Base-by-base conservation (phyloP, 345 rosid genomes). In the Hevea brasiliensis region DNA sequence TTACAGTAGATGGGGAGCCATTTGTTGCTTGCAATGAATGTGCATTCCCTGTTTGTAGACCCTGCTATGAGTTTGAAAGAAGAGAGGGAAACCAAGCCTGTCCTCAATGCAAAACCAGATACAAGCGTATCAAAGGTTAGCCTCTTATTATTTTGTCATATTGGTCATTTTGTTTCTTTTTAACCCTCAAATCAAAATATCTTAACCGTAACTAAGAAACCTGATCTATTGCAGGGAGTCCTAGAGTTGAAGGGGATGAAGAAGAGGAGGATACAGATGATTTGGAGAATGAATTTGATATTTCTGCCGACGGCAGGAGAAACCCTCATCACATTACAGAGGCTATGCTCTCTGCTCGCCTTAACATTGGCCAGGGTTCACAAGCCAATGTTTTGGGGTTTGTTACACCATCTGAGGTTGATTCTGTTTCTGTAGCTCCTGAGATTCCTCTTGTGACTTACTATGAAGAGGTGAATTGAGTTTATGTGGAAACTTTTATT, bases 21-120 rank as follows among this genome's bases (percentile, higher is more conserved):
- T 91, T 93, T 82, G 92, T 93, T 84, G 98, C 97, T 7, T 93
- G 98, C 84, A 90, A 93, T 71, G 98, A 93, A 81, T 93, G 97
- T 87, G 98, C 97, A 55, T 93, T 93, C 87, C 98, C 98, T 42
- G 92, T 93, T 20, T 93, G 98, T 78, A 85, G 97, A 81, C 79
- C 86, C 79, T 93, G 98, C 78, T 93, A 91, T 40, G 98, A 93
- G 78, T 91, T 91, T 42, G 98, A 93, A 81, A 82, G 98, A 82
- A 76, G 97, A 68, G 98, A 93, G 73, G 98, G 98, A n/a, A 91
- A 87, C 82, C 92, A 90, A 72, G 85, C 88, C 63, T 93, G 98
- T 79, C 97, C 98, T 67, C 98, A 93, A 57, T 93, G 98, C 79
- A 92, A 89, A 87, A 91, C 97, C 66, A 81, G 96, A 79, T 93